Conservation (phyloP, 306 rosid genomes). For the Malus asiatica region DNA sequence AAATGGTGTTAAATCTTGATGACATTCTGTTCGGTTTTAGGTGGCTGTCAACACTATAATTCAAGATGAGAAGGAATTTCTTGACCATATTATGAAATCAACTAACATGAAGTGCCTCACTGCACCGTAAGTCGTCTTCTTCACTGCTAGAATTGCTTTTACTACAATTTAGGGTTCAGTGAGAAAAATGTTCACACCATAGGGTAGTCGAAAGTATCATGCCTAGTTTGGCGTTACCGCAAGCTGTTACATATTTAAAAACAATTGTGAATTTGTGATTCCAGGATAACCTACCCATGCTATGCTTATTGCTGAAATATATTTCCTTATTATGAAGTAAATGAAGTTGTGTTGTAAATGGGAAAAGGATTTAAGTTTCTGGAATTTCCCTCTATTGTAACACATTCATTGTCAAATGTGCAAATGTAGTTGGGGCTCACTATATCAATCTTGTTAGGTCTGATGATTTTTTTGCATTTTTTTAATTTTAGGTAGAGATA, state of each 20-base stretch:
- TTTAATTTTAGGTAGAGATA: background rate
- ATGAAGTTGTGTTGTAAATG: background rate
- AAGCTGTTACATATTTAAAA: background rate
- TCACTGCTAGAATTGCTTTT: background rate
- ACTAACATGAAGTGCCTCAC: constrained; percentile 94
- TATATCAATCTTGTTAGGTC: too few relatives aligned
- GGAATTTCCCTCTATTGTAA: background rate
- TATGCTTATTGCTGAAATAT: background rate
- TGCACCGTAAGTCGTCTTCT: constrained; percentile 55
- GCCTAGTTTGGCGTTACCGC: background rate
- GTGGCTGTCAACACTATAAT: constrained; percentile 84
- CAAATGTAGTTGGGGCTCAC: background rate
- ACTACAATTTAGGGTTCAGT: background rate
- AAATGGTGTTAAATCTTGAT: background rate
- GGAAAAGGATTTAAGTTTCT: background rate
- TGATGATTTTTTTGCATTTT: background rate
- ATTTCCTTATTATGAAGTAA: background rate
- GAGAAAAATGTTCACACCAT: background rate
- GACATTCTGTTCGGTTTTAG: constrained; percentile 26
- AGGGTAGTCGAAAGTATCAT: background rate
- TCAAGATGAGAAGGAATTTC: constrained; percentile 80
- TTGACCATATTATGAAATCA: constrained; percentile 74
- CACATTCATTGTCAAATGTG: background rate
- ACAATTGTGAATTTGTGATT: background rate
- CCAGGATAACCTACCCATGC: background rate